Evolutionary conservation across 2,329 filamentous ascomycete genomes (phyloP), one percentile per base, ranked within the genome.

Genomic region (Fusarium sarcochroum): DNA sequence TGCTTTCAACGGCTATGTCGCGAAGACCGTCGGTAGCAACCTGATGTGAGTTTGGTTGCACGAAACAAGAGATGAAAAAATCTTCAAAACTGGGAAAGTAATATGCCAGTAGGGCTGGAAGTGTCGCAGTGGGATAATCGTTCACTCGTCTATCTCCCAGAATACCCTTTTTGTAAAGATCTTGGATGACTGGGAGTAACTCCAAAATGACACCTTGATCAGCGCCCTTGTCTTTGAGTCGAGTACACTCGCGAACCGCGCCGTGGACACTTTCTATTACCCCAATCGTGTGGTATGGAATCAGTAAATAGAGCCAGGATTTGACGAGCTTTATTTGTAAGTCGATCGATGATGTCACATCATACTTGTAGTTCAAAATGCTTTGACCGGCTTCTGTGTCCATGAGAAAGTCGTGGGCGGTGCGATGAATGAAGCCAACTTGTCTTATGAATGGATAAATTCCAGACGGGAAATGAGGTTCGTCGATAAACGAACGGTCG

Each of bases 211-310:
- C 1, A 0, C 21, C 6, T 3, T 34, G 0, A 7, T 23, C 17
- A 2, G 0, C 18, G 2, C 35, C 15, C 9, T 1, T 0, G 0
- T 0, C 0, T 2, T 20, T 1, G 0, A 59, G 6, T 14, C 5
- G 0, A 2, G 8, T 1, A 1, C 23, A 55, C 1, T 4, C 0
- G 0, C 0, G 0, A 2, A 53, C 0, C 9, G 2, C 3, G 0
- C 1, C 0, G 6, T 3, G 5, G 2, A 0, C 8, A 10, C 8
- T 10, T 3, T 3, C 2, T 32, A 27, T 3, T 15, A 20, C 1
- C 3, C 8, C 27, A 6, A 4, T 2, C 0, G 1, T 8, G 1
- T 15, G 6, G 1, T 35, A 59, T 1, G 9, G 1, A 2, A 2
- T 23, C 1, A 3, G 5, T 0, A 59, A 3, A 11, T 15, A n/a